phyloP scores from a whole-genome alignment of 768 basidiomycete species.

The Podaxis sp. region DNA sequence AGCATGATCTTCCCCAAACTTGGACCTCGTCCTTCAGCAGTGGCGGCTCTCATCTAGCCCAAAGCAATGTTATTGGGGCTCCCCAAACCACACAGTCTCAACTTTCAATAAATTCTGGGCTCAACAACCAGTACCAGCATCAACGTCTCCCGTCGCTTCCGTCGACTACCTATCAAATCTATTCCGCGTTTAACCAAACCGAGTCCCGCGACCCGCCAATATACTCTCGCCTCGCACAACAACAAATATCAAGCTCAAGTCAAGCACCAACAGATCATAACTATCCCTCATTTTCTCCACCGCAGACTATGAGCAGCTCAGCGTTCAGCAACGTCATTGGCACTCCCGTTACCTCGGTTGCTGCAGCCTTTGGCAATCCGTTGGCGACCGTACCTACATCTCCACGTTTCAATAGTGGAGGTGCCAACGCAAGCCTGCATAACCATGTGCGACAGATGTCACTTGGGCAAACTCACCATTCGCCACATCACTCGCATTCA shows the following conservation, averaged over 20 bases:
- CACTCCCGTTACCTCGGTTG: neutral
- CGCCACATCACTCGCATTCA: constrained; percentile 1
- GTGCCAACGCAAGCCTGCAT: neutral
- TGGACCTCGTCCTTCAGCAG: constrained; percentile 23
- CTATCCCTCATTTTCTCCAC: neutral
- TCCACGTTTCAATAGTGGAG: neutral
- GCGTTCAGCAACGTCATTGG: neutral
- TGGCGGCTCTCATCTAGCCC: constrained; percentile 10
- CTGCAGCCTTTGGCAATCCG: constrained; percentile 3
- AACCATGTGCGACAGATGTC: constrained; percentile 7
- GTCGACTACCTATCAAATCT: neutral
- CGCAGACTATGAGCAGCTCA: neutral
- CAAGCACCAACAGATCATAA: neutral
- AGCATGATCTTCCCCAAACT: constrained; percentile 24
- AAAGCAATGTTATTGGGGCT: neutral
- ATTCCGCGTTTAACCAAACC: neutral
- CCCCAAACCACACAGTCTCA: neutral
- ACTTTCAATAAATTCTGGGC: neutral
- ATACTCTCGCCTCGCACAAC: constrained; percentile 2
- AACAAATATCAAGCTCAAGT: neutral
- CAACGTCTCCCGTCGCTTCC: constrained; percentile 13
- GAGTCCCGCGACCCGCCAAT: constrained; percentile 2
- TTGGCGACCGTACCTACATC: neutral
- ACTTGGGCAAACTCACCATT: neutral
- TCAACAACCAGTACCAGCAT: constrained; percentile 11